phyloP scores from a whole-genome alignment of 495 filamentous ascomycete species.

The Sabuloglossum arenarium region DNA sequence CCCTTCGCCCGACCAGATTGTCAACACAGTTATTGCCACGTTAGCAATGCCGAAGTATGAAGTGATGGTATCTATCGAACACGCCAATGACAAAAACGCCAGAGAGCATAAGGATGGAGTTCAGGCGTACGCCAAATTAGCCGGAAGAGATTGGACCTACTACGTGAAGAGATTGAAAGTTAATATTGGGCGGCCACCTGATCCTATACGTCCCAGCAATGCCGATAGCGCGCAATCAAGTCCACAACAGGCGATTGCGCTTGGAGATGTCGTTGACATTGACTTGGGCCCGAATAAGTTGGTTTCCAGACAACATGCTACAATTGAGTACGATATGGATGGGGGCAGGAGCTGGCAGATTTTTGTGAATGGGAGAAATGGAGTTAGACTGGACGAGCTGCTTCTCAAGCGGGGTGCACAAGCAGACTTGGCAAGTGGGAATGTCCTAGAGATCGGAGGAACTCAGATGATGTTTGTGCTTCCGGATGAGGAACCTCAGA shows the following conservation, averaged over 20 bases:
- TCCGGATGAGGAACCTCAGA: slow-evolving; percentile 39
- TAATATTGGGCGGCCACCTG: slow-evolving; percentile 66
- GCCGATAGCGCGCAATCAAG: slow-evolving; percentile 15
- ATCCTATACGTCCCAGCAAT: slow-evolving; percentile 18
- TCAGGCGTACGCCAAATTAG: slow-evolving; percentile 83
- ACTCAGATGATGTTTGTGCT: slow-evolving; percentile 97
- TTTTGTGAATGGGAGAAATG: slow-evolving; percentile 72
- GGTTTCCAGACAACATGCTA: slow-evolving; percentile 72
- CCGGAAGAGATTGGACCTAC: slow-evolving; percentile 84
- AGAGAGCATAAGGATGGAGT: slow-evolving; percentile 48
- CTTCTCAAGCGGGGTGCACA: slow-evolving; percentile 42
- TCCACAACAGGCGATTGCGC: slow-evolving; percentile 23
- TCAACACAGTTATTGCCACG: slow-evolving; percentile 51
- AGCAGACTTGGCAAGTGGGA: slow-evolving; percentile 51
- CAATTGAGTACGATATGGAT: slow-evolving; percentile 58
- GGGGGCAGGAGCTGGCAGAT: slow-evolving; percentile 51
- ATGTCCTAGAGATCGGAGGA: slow-evolving; percentile 75
- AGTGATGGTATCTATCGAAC: slow-evolving; percentile 49
- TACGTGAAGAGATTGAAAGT: slow-evolving; percentile 64
- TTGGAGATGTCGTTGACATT: slow-evolving; percentile 44
- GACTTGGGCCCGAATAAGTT: slow-evolving; percentile 87
- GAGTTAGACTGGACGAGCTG: slow-evolving; percentile 56
- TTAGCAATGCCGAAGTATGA: slow-evolving; percentile 35
- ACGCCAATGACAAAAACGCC: slow-evolving; percentile 50
- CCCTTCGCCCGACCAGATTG: slow-evolving; percentile 27